Conservation (phyloP, 768 basidiomycete species). For the Agrocybe praecox region DNA sequence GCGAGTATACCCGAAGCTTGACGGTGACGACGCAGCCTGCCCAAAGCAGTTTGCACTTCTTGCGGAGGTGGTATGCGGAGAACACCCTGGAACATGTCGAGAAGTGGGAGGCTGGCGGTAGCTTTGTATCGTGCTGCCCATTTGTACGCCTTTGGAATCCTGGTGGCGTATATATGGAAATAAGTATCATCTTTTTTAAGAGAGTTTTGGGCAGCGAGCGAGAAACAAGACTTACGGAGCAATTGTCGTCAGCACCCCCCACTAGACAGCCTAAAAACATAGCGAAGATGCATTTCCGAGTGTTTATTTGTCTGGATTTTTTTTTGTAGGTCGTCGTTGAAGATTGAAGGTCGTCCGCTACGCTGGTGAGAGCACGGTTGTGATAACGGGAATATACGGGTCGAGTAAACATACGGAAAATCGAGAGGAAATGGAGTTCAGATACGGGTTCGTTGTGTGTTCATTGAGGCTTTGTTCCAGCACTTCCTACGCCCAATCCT, state of each 20-base stretch:
- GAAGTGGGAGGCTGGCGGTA: conserved; percentile 46
- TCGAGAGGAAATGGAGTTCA: too few species aligned
- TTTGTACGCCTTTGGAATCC: conserved; percentile 59
- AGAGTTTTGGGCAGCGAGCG: too few species aligned
- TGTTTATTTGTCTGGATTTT: too few species aligned
- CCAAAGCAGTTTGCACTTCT: conserved; percentile 50
- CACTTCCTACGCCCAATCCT: conserved; percentile 64
- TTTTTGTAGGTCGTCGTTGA: too few species aligned
- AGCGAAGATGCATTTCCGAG: conserved; percentile 8
- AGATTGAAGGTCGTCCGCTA: too few species aligned
- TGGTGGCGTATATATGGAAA: too few species aligned
- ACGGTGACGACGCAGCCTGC: conserved; percentile 41
- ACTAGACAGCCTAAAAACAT: conserved; percentile 39
- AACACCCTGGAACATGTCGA: conserved; percentile 78
- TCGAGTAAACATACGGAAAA: conserved; percentile 5
- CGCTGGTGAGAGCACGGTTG: background rate
- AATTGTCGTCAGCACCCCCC: conserved; percentile 43
- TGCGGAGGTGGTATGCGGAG: conserved; percentile 68
- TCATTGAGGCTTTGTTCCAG: conserved; percentile 11
- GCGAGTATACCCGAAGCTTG: conserved; percentile 56
- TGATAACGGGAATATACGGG: conserved; percentile 6
- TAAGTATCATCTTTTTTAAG: too few species aligned
- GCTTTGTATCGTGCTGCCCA: conserved; percentile 52
- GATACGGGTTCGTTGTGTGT: background rate
- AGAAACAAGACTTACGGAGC: conserved; percentile 39